Evolutionary conservation across 148 eudicot genomes (phyloP), one percentile per base, ranked within the genome.

Genomic region (Rhododendron mucronatum): DNA sequence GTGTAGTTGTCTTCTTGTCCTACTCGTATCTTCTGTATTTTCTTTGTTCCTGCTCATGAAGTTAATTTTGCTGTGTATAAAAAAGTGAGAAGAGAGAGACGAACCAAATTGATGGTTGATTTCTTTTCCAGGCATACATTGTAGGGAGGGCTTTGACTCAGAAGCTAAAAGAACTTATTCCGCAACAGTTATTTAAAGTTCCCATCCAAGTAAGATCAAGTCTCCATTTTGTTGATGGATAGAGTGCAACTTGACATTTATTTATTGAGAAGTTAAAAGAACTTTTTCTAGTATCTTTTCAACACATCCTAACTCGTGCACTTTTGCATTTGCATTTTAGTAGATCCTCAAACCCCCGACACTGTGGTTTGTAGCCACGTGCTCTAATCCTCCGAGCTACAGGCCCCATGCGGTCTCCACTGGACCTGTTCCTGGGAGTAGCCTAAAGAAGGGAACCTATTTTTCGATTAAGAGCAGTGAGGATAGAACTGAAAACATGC

Each of bases 111-210:
- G 11, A 55, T 75, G 41, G 28, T 9, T 81, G 28, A 23, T 80
- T 16, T 39, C 71, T 53, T 74, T 85, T 77, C 69, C 90, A 97
- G 99, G 94, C 99, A 85, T 97, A 97, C 89, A 69, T 92, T 82
- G 94, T 97, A 12, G 99, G 99, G 82, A 90, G 99, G 89, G 99
- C 99, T 86, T 91, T 97, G 91, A 94, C 99, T 86, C 95, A 95
- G 86, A 97, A 95, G 89, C 91, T 97, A 82, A 97, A 96, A 92
- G 99, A 96, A 90, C 93, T 96, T 84, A 96, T 96, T 89, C 99
- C 99, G 39, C 95, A 98, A 23, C 98, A 96, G 91, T 95, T 96
- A 98, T 96, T 96, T 91, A 95, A 95, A 96, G 92, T 96, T 35
- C 99, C 99, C 76, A 94, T 96, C 89, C 99, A 96, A 88, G 99